A percentile compares a stretch with the other conserved stretches of the same genome.
phyloP scores from a whole-genome alignment of 1,284 basidiomycete species.

The Moesziomyces parantarcticus region DNA sequence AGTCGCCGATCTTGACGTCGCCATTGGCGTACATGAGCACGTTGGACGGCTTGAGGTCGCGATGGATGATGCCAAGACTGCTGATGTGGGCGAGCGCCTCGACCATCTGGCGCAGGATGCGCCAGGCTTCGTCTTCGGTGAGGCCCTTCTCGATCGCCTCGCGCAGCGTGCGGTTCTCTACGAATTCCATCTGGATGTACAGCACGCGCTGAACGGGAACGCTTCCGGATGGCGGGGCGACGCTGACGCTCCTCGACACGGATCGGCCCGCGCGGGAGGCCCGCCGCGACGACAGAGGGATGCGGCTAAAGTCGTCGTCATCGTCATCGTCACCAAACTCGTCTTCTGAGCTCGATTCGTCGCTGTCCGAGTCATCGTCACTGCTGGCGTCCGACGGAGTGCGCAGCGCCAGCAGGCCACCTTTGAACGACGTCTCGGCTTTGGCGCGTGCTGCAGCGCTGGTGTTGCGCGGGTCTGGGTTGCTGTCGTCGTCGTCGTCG shows the following conservation, averaged over 20 bases:
- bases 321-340: slow-evolving; percentile 31
- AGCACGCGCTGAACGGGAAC: slow-evolving; percentile 74
- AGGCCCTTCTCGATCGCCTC: slow-evolving; percentile 66
- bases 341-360: slow-evolving; percentile 30
- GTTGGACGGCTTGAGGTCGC: slow-evolving; percentile 73
- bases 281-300: slow-evolving; percentile 32
- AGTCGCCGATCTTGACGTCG: slow-evolving; percentile 94
- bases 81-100: slow-evolving; percentile 85
- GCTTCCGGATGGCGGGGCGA: slow-evolving; percentile 9
- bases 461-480: slow-evolving; percentile 10
- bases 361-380: slow-evolving; percentile 25
- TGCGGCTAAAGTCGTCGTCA: slow-evolving; percentile 47
- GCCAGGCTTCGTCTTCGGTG: slow-evolving; percentile 79
- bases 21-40: slow-evolving; percentile 72
- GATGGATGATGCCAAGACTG: slow-evolving; percentile 87
- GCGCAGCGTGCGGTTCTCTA: slow-evolving; percentile 64
- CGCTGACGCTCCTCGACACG: slow-evolving; percentile 31
- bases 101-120: slow-evolving; percentile 90
- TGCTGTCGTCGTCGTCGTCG: slow-evolving; percentile 66
- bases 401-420: slow-evolving; percentile 25
- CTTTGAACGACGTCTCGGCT: slow-evolving; percentile 16
- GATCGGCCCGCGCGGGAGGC: slow-evolving; percentile 34
- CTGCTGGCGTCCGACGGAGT: slow-evolving; percentile 37
- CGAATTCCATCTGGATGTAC: slow-evolving; percentile 85
- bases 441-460: slow-evolving; percentile 13